Evolutionary conservation across 345 rosid genomes (phyloP).

Genomic region (Rubroshorea leprosula): DNA sequence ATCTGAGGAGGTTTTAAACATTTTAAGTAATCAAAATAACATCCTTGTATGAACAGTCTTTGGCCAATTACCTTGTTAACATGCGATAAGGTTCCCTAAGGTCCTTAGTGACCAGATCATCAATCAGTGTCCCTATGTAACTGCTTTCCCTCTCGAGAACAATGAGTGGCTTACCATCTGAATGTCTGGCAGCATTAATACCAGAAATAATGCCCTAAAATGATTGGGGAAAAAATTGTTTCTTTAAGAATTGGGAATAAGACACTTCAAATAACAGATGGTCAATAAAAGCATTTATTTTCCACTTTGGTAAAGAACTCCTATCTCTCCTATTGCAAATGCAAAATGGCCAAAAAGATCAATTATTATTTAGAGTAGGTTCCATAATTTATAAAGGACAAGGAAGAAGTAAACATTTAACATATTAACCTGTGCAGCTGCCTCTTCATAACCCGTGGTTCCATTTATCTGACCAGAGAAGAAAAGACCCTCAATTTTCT

Average conservation of each 20-base stretch:
- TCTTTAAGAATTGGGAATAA: background rate
- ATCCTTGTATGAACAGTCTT: background rate
- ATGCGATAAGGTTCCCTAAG: constrained; percentile 97
- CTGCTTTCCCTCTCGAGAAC: constrained; percentile 99
- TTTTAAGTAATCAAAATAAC: background rate
- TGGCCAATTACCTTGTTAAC: constrained; percentile 68
- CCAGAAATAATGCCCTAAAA: constrained; percentile 87
- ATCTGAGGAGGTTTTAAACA: too few species aligned
- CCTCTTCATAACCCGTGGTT: constrained; percentile 98
- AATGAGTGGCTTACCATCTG: constrained; percentile 69
- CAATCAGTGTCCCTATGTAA: constrained; percentile 85
- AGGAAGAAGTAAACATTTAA: constrained; percentile 10
- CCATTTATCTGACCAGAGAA: constrained; percentile 99
- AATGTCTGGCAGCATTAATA: constrained; percentile 87
- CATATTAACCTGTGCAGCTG: constrained; percentile 89
- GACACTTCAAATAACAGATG: background rate
- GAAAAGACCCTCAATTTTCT: constrained; percentile 86
- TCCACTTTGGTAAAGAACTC: too few species aligned
- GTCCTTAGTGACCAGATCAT: constrained; percentile 91
- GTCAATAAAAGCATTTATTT: constrained; percentile 8
- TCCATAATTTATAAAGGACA: constrained; percentile 14
- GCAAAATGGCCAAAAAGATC: background rate
- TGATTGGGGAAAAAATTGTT: background rate
- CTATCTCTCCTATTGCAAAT: background rate
- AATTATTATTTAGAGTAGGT: constrained; percentile 10